Base-by-base conservation (phyloP, 1,284 basidiomycete genomes). In the Irpex sp. region DNA sequence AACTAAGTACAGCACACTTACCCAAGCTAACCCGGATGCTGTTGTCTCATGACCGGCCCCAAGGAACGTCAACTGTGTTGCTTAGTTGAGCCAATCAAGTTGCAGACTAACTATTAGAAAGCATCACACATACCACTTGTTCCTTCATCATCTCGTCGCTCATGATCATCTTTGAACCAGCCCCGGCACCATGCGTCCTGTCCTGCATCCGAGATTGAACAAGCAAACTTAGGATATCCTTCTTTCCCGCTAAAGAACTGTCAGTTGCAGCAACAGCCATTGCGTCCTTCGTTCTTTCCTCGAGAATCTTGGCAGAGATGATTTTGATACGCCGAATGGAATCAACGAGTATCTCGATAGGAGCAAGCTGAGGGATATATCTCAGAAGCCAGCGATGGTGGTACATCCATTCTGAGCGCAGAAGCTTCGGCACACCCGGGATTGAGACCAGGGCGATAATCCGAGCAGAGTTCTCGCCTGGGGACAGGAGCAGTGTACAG, bases 81-180 rank as follows among this genome's bases (percentile, higher is more conserved):
- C 6, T 31, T 26, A 13, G 26, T 34, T 36, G 2, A 19, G 11
- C n/a, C 11, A 17, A 2, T 37, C 19, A 13, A 52, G 13, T 34
- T 9, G 9, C 26, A 5, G 31, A 36, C 34, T 11, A 56, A 7
- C 17, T 13, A 37, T 3, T 2, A 8, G 5, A 8, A 4, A 15
- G 49, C 9, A 52, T 17, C 26, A 34, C 9, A 36, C 54, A 34
- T 21, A 56, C 54, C 54, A 56, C 54, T 36, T 56, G 54, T 17
- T 56, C 26, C 54, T 34, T 56, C 54, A 56, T 56, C 54, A 56
- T 56, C 31, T 56, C 54, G 19, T 56, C 54, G 34, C 54, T 56
- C 54, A 56, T 56, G n/a, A 56, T 36, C 54, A 56, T 56, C 54
- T 36, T 36, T 26, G 54, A 13, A 2, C 34, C 26, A 8, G 54